Base-by-base conservation (phyloP, 306 rosid genomes). In the Trifolium subterraneum region DNA sequence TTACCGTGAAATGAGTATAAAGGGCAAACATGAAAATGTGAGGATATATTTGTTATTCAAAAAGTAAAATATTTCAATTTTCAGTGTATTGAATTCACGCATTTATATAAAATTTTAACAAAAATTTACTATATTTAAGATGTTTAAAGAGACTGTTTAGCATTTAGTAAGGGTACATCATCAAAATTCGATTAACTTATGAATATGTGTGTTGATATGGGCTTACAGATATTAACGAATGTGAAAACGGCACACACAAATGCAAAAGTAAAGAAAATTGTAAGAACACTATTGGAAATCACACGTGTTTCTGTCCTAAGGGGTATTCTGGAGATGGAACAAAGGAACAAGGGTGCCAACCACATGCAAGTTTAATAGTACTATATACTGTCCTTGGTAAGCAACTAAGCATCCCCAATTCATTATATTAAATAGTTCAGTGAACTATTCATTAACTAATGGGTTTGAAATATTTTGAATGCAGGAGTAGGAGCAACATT, bases 251-350 rank as follows among this genome's bases (percentile, higher is more conserved):
- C 3, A 27, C 31, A 27, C 59, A 52, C 4, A 11, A 0, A 8
- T 52, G 59, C 59, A 19, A 19, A 19, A 19, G 1, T 9, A 52
- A 9, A 52, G 59, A 2, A 19, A 19, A 65, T 45, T 79, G 83
- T 56, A 41, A 1, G 0, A 62, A 62, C 45, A 62, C 1, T 10
- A 0, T 0, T 8, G 68, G 45, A 9, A n/a, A 8, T 47, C 5
- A 39, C 12, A 2, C 2, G 3, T 78, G 82, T 29, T 41, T 9
- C 4, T 78, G 82, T 31, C 66, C 47, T 0, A 2, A 19, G 0
- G 64, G 70, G 3, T 7, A 15, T 3, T 1, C 29, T 0, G 78
- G 83, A 23, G 19, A 72, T 55, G 78, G 74, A 64, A 55, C 10
- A 7, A 20, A 0, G 10, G 36, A 1, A 6, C 36, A 16, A n/a